Base-by-base conservation (phyloP, 768 basidiomycete genomes). In the Macrolepiota fuliginosa region DNA sequence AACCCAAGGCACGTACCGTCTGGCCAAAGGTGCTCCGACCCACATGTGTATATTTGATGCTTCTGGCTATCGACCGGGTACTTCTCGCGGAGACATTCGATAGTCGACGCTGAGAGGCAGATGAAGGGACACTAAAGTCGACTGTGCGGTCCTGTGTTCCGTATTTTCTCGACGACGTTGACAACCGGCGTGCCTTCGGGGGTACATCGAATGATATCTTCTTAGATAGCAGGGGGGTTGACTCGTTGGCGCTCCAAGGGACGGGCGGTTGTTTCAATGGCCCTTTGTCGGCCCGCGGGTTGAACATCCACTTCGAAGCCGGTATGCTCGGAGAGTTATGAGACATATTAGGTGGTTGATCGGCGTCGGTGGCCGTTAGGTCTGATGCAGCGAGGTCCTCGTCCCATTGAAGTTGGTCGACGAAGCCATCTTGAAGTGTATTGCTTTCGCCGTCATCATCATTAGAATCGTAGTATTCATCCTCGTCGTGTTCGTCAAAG, bases 21-120 rank as follows among this genome's bases (percentile, higher is more conserved):
- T 90, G 89, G 24, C 88, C 87, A 66, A 86, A 90, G 7, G 89
- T 89, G 62, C 89, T 90, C 68, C 83, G 79, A 5, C 89, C 89
- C 4, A 72, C 74, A 60, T 77, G 77, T 50, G 73, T 63, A 58
- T 77, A 69, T 53, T 69, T 73, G 22, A 66, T 59, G 54, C 65
- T 70, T 35, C 66, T 71, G 19, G 42, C 15, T 17, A 66, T 65
- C 58, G 58, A 39, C 13, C 39, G 51, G 12, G 29, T 29, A 15
- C 71, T 74, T 25, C 65, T 69, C 37, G 67, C 65, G 11, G 58
- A 59, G 10, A 25, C 58, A 37, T 62, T 39, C 51, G 62, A 36
- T 75, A 79, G 46, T 64, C 67, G 22, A 70, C 71, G 79, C 78
- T 35, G 72, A 68, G 46, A 73, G 74, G 32, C 75, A 73, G 40